phyloP scores from a whole-genome alignment of 345 rosid species.

The Eucalyptus lansdowneana region DNA sequence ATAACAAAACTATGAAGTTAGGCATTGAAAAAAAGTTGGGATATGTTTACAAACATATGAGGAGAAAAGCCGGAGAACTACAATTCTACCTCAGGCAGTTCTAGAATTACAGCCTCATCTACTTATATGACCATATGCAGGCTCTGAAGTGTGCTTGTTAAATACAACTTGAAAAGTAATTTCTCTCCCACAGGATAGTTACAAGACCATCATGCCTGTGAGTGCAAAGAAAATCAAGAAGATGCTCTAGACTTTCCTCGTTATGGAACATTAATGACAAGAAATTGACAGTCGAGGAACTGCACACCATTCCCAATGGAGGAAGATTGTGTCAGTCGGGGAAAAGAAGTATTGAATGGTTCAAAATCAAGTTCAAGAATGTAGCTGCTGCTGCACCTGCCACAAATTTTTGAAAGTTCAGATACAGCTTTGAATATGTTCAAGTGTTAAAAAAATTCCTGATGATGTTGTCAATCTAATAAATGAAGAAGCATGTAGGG shows the following conservation, averaged over 20 bases:
- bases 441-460: neutral
- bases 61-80: neutral
- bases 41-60: neutral
- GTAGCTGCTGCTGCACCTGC: slow-evolving; percentile 1
- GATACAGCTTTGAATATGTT: neutral
- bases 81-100: neutral
- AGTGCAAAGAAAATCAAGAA: slow-evolving; percentile 13
- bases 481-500: neutral
- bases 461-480: neutral
- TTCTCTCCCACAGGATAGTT: neutral
- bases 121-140: neutral
- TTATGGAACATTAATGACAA: slow-evolving; percentile 16
- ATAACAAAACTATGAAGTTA: neutral
- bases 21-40: neutral
- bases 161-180: neutral
- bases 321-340: slow-evolving; percentile 12
- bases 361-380: slow-evolving; percentile 25
- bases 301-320: slow-evolving; percentile 29
- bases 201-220: slow-evolving; percentile 18
- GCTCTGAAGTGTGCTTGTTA: neutral
- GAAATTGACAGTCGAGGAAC: slow-evolving; percentile 15
- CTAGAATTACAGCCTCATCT: neutral
- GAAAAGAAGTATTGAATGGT: slow-evolving; percentile 21
- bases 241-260: slow-evolving; percentile 18
- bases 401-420: neutral